A percentile compares a stretch with the other conserved stretches of the same genome.
Conservation (phyloP, 2,329 filamentous ascomycete species). For the Aspergillus phoenicis region DNA sequence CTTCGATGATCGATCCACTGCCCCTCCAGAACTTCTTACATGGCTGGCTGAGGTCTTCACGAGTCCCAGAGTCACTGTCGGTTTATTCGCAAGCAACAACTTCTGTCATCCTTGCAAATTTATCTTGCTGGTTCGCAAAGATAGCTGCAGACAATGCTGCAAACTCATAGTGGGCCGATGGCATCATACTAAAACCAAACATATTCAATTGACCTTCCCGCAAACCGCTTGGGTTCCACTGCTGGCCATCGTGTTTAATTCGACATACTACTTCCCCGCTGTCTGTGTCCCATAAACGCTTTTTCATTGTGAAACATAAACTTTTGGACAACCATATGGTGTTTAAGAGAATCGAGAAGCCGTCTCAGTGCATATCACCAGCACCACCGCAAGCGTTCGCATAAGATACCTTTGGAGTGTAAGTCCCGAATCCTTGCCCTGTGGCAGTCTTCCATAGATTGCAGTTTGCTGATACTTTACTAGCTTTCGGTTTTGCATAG, state of each 20-base stretch:
- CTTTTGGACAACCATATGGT: background rate
- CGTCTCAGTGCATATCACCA: background rate
- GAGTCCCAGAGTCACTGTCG: background rate
- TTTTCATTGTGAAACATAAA: background rate
- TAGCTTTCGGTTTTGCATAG: background rate
- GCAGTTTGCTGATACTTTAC: background rate
- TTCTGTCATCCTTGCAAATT: no score
- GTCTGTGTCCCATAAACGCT: background rate
- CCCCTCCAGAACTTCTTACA: constrained; percentile 4
- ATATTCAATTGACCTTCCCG: constrained; percentile 3
- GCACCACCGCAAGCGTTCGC: background rate
- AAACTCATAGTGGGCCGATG: constrained; percentile 3
- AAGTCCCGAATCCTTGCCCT: background rate
- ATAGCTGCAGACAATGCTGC: background rate
- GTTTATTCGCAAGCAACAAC: background rate
- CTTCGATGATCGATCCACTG: constrained; percentile 5
- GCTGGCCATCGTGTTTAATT: background rate
- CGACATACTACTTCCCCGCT: background rate
- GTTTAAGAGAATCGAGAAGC: background rate
- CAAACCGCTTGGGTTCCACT: constrained; percentile 4
- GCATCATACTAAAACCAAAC: constrained; percentile 11
- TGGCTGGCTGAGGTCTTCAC: background rate
- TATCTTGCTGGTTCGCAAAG: background rate
- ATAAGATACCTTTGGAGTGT: background rate
- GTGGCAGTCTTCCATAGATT: background rate